Evolutionary conservation across 116 monocot species (phyloP), one percentile per base, ranked within the genome.

Genomic region (Posidonia oceanica): DNA sequence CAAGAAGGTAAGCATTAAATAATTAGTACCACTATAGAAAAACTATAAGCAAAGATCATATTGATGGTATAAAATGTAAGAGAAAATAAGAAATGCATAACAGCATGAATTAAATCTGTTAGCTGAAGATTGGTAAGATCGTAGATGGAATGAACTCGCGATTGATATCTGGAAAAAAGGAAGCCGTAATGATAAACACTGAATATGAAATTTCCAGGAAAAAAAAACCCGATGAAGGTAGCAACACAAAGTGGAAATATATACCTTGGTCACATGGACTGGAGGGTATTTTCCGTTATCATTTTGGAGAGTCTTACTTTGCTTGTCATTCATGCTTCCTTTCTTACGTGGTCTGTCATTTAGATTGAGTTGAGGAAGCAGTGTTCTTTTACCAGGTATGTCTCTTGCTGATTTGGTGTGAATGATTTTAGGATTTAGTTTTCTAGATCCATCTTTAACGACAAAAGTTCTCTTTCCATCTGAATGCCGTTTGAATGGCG

Each of bases 281-380:
- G 12, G 39, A 44, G 39, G 39, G 12, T 54, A 18, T 38, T 57
- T 17, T 7, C 51, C 54, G 52, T 61, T 55, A 52, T 71, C 75
- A 36, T 40, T 55, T 62, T 38, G 73, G 69, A 60, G 58, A 36
- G 54, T 69, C 66, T 65, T 80, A 18, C 68, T 86, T 72, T 40
- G 55, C 39, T 70, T 70, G 59, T 73, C 61, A 68, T 42, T 66
- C 60, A 63, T 52, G n/a, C 12, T 62, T n/a, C 5, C 48, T 17
- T 75, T 75, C 42, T 66, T 72, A 40, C 56, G 11, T 20, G n/a
- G 48, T 12, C 37, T 76, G 7, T 69, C 77, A 38, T 55, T 14
- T 64, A 53, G 59, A 73, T 63, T 39, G 36, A 54, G 29, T 23
- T 59, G 20, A 48, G 51, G 22, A 42, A 71, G 73, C 39, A 21